Evolutionary conservation across 495 filamentous ascomycete species (phyloP).

Genomic region (Trichoderma orchidacearum): DNA sequence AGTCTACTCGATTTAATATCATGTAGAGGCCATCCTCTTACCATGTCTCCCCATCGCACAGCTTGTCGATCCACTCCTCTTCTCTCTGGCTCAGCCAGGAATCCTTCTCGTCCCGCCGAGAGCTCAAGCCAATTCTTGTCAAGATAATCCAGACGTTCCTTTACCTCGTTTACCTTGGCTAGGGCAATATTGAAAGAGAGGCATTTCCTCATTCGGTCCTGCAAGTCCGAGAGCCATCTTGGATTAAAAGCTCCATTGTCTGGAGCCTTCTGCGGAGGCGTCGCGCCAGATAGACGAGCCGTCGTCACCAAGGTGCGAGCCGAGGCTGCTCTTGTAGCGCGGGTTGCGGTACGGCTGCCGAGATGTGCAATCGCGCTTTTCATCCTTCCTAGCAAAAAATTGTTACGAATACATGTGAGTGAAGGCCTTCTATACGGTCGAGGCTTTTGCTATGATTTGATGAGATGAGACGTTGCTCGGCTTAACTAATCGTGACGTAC

Average conservation of each 20-base stretch:
- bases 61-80: constrained; percentile 56
- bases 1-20: background rate
- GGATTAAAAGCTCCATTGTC: background rate
- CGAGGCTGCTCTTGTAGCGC: background rate
- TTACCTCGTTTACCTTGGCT: background rate
- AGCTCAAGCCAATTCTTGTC: constrained; percentile 56
- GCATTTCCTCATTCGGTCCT: background rate
- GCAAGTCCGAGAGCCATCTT: background rate
- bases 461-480: too few species aligned
- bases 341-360: background rate
- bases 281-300: background rate
- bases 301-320: background rate
- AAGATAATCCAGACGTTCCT: background rate
- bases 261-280: background rate
- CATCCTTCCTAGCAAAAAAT: background rate
- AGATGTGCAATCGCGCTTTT: constrained; percentile 3
- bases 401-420: too few species aligned
- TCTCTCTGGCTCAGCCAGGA: constrained; percentile 48
- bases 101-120: constrained; percentile 69
- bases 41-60: constrained; percentile 90
- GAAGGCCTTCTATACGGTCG: too few species aligned
- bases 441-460: too few species aligned
- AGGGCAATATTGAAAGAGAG: background rate
- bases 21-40: background rate
- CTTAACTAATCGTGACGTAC: background rate